Conservation (phyloP, 495 filamentous ascomycete genomes). For the Neurospora sp. region DNA sequence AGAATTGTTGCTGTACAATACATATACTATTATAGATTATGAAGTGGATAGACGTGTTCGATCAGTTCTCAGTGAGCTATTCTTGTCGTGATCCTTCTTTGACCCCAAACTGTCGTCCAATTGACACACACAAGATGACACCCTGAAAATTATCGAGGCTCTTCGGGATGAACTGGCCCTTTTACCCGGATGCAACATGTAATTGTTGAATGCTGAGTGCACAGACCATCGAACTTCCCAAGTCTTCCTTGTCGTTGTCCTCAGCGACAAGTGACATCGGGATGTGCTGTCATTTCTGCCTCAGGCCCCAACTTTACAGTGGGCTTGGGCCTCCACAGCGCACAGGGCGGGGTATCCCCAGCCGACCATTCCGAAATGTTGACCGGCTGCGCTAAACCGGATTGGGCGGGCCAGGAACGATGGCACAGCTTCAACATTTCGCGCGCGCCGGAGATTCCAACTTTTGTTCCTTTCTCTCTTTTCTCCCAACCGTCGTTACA, state of each 20-base stretch:
- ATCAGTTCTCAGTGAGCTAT: background rate
- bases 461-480: background rate
- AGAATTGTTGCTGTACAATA: background rate
- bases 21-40: background rate
- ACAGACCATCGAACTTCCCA: background rate
- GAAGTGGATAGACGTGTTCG: background rate
- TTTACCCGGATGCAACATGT: background rate
- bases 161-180: background rate
- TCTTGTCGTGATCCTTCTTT: background rate
- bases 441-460: background rate
- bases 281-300: background rate
- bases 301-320: background rate
- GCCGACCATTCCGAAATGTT: background rate
- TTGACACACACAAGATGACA: background rate
- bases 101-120: background rate
- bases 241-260: background rate
- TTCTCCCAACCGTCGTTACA: background rate
- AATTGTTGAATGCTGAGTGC: background rate
- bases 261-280: background rate
- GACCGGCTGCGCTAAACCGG: background rate
- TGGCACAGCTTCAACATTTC: background rate
- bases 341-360: conserved; percentile 4
- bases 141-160: background rate
- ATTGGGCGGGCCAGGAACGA: background rate
- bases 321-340: conserved; percentile 9